Conservation (phyloP, 176 grass and related monocot genomes). For the Tillandsia fasciculata region DNA sequence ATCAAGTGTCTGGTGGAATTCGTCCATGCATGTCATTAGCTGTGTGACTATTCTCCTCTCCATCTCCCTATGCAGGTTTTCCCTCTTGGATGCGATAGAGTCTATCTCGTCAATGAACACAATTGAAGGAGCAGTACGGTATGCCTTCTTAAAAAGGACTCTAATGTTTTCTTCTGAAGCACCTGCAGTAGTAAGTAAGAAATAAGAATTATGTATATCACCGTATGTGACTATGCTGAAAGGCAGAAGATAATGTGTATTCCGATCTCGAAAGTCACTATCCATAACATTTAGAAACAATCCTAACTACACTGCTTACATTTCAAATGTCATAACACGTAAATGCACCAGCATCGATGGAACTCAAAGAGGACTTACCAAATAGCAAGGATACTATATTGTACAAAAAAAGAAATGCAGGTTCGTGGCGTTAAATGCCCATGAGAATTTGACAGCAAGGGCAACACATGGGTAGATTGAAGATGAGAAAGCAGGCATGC, state of each 20-base stretch:
- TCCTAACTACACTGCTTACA: too few relatives aligned
- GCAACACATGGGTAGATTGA: too few relatives aligned
- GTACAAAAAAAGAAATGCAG: too few relatives aligned
- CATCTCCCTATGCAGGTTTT: conserved; percentile 82
- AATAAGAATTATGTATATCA: background rate
- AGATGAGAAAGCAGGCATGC: too few relatives aligned
- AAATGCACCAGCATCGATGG: too few relatives aligned
- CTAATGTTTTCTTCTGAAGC: conserved; percentile 92
- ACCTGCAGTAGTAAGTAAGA: conserved; percentile 30
- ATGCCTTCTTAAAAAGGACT: conserved; percentile 80
- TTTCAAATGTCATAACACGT: too few relatives aligned
- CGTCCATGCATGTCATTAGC: conserved; percentile 96
- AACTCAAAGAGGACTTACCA: too few relatives aligned
- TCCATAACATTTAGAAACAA: too few relatives aligned
- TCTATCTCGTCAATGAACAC: conserved; percentile 97
- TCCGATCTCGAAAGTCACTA: too few relatives aligned
- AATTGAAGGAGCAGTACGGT: conserved; percentile 85
- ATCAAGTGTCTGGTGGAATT: conserved; percentile 54
- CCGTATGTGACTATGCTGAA: background rate
- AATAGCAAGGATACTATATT: too few relatives aligned
- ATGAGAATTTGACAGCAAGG: too few relatives aligned
- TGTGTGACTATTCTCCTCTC: conserved; percentile 87
- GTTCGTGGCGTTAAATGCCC: too few relatives aligned
- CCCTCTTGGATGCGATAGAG: conserved; percentile 95
- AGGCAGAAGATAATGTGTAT: background rate